Evolutionary conservation across 106 monocot species (phyloP), one percentile per base, ranked within the genome.

Genomic region (Acorus gramineus): DNA sequence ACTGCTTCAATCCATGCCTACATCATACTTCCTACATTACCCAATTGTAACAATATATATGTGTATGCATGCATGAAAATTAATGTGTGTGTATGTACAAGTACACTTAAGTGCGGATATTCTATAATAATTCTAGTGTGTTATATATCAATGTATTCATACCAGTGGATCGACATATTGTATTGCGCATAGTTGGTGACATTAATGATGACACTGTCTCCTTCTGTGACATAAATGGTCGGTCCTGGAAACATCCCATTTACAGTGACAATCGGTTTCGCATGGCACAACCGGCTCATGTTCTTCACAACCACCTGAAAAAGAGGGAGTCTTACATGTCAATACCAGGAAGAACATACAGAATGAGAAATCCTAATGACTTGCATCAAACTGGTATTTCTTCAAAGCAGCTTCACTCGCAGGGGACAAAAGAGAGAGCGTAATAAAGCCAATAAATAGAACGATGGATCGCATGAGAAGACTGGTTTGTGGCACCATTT

Each of bases 141-240:
- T 28, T 44, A 7, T 54, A 14, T 9, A 8, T 4, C 7, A 8
- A 48, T 43, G 62, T 28, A 62, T 47, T 8, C 62, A 5, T 79
- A 84, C 84, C 84, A 84, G 28, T 84, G 80, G 66, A 84, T 79
- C 50, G 80, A 64, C 67, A 84, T 70, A 66, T 84, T 84, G 46
- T 77, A 80, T 44, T 80, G 76, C 4, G 64, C 80, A 50, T 74
- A 52, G 66, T 84, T 84, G 8, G 70, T 80, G 46, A 84, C 84
- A 46, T 84, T 80, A 63, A 84, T 53, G 73, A 84, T 69, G 3
- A 84, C 61, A 47, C 69, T 60, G 55, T 84, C 84, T n/a, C 80
- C 84, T 77, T 84, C 84, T 12, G 73, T 54, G 12, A 73, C 80
- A 13, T 84, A 84, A 49, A 84, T 70, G 2, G 80, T 80, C 5